A percentile compares a stretch with the other conserved stretches of the same genome.
These are phyloP conservation scores for Xeromyces bisporus DNA, from an alignment of 495 filamentous ascomycete species.

Conservation along the genomic window DNA sequence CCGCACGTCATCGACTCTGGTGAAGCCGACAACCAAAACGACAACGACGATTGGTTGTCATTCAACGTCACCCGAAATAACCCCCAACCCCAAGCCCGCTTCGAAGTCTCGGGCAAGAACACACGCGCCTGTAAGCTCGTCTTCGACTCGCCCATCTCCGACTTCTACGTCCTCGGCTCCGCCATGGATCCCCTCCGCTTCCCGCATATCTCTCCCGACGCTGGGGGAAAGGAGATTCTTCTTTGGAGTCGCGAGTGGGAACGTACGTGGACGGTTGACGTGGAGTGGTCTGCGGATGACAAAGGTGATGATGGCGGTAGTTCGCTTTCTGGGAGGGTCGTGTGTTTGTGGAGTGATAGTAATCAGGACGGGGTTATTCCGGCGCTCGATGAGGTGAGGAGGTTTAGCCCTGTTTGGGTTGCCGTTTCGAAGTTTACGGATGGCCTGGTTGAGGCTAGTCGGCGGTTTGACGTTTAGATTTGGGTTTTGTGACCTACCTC, in stretches of 20 bases:
- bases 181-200: slow-evolving; percentile 38
- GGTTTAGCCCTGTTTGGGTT: slow-evolving; percentile 65
- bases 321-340: slow-evolving; percentile 44
- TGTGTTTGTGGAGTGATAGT: slow-evolving; percentile 80
- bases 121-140: slow-evolving; percentile 53
- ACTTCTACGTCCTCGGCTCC: slow-evolving; percentile 42
- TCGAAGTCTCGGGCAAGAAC: slow-evolving; percentile 46
- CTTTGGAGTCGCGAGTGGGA: slow-evolving; percentile 67
- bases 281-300: slow-evolving; percentile 40
- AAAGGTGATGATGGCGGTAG: too few species aligned
- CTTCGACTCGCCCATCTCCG: slow-evolving; percentile 44
- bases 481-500: too few species aligned
- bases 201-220: slow-evolving; percentile 31
- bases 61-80: slow-evolving; percentile 37
- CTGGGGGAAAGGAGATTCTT: slow-evolving; percentile 38
- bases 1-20: slow-evolving; percentile 35
- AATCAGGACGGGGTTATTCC: slow-evolving; percentile 59
- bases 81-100: slow-evolving; percentile 25
- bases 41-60: slow-evolving; percentile 36
- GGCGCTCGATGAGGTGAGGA: slow-evolving; percentile 64
- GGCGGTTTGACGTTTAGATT: slow-evolving; percentile 33
- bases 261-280: slow-evolving; percentile 55
- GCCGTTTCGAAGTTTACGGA: slow-evolving; percentile 56
- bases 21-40: slow-evolving; percentile 18
- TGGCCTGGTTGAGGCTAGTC: slow-evolving; percentile 65